Base-by-base conservation (phyloP, 306 rosid species). In the Ormosia semicastrata region DNA sequence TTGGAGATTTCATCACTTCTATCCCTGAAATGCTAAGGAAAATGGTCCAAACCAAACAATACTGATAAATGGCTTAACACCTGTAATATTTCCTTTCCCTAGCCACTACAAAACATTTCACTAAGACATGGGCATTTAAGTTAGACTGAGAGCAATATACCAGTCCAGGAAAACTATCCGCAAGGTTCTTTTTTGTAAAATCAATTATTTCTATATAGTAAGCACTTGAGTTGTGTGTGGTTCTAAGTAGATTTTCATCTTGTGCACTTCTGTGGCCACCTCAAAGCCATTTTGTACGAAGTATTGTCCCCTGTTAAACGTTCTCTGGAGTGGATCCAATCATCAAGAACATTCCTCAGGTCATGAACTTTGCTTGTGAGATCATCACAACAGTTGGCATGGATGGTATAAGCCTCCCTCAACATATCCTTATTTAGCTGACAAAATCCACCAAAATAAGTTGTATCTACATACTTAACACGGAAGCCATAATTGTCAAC, bases 371-470 rank as follows among this genome's bases (percentile, higher is more conserved):
- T 91, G 57, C 85, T 86, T 77, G 60, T 76, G 18, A 82, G 64
- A 68, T 76, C 84, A 12, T 85, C 83, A 64, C 93, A 87, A 65
- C 93, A 91, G 76, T 85, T 87, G 57, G 90, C 88, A 60, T 86
- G 91, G 74, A 87, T 75, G 56, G 88, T 86, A 82, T 70, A 66
- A 58, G 68, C 87, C 13, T 69, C 56, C 54, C 69, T 66, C 37
- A 81, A 37, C 49, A n/a, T 67, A 44, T 86, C 52, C 59, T 63
- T 65, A 63, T 60, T 79, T 33, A 66, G 66, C 52, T 81, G 82
- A 81, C 91, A 86, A 81, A 91, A 86, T 66, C 89, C 89, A 15
- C 88, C 88, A 49, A 87, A 89, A 65, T 75, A 33, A 29, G 65
- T 37, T 52, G 80, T 34, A 3, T 86, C 57, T 43, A 81, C 68